Evolutionary conservation across 2,329 filamentous ascomycete genomes (phyloP), one percentile per base, ranked within the genome.

Genomic region (Ascochyta rabiei): DNA sequence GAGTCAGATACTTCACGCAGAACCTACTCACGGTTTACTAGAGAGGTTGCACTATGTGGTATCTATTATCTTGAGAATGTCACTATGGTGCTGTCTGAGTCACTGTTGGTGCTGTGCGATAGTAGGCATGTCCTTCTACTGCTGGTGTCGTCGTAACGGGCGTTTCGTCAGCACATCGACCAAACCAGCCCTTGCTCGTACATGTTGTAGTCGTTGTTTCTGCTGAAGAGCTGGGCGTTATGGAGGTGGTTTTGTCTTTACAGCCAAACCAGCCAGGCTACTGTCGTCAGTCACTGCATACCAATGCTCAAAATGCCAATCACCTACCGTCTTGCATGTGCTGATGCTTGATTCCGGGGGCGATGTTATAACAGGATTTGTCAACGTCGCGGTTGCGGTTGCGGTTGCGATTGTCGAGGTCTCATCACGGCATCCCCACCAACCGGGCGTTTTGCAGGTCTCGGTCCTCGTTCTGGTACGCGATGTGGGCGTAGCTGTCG

Each of bases 201-300:
- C 71, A 74, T 2, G 69, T 70, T 6, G 65, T 67, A 15, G 68
- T 73, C 2, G 68, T 66, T 10, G 60, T 43, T 42, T 59, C 56
- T 23, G 55, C 54, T 4, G 67, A 64, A 34, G 66, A 60, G 6
- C 62, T 60, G 2, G 64, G 64, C 1, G 55, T 57, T 13, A 55
- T 64, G 21, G 61, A 60, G 0, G 64, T 69, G 1, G 65, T 71
- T 39, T 70, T 58, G 41, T 75, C 73, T 39, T 73, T 73, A 47
- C 72, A 74, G 2, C 72, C 72, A 42, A 73, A 74, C 72, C 72
- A 74, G 24, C 72, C 70, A 35, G 71, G 71, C 62, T 72, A 40
- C 24, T 28, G 3, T 16, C n/a, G 53, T 67, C 13, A 64, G 64
- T 48, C 23, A 12, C 15, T 34, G 45, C 21, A 19, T 46, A 38